phyloP scores from a whole-genome alignment of 2,329 filamentous ascomycete species.

The Epichloe baconii region DNA sequence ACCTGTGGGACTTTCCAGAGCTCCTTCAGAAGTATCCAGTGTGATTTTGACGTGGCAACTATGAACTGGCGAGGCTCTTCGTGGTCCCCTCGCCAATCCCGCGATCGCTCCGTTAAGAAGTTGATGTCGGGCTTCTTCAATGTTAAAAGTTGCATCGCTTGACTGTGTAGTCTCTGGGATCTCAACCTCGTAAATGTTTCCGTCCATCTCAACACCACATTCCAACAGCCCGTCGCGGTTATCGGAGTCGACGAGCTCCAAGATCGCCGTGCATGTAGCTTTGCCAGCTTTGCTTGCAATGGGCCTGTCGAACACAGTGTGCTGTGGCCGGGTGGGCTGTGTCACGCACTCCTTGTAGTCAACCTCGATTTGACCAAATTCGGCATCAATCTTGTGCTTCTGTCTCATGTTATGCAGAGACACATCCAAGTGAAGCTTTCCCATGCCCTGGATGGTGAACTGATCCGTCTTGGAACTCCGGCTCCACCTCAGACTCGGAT shows the following conservation, averaged over 20 bases:
- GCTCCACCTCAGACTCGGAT: slow-evolving; percentile 78
- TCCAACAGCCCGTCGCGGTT: slow-evolving; percentile 25
- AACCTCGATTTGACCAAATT: slow-evolving; percentile 87
- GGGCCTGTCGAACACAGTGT: slow-evolving; percentile 59
- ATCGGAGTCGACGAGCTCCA: slow-evolving; percentile 46
- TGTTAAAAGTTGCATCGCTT: slow-evolving; percentile 36
- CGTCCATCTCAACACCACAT: slow-evolving; percentile 44
- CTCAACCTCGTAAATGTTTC: slow-evolving; percentile 52
- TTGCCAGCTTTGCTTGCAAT: slow-evolving; percentile 70
- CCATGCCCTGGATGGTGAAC: slow-evolving; percentile 91
- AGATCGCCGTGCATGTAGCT: slow-evolving; percentile 56
- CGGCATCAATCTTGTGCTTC: slow-evolving; percentile 74
- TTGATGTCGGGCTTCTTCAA: slow-evolving; percentile 38
- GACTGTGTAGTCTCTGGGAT: slow-evolving; percentile 35
- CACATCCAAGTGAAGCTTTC: slow-evolving; percentile 88
- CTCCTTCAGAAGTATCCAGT: slow-evolving; percentile 50
- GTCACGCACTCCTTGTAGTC: slow-evolving; percentile 81
- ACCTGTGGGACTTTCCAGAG: slow-evolving; percentile 46
- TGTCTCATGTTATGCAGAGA: slow-evolving; percentile 77
- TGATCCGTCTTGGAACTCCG: slow-evolving; percentile 84
- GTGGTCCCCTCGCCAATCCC: slow-evolving; percentile 73
- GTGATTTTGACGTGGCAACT: slow-evolving; percentile 57
- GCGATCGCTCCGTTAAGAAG: slow-evolving; percentile 72
- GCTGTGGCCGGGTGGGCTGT: slow-evolving; percentile 39
- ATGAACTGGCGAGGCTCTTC: slow-evolving; percentile 68